Conservation (phyloP, 2,329 filamentous ascomycete species). For the Verticillium zaregamsianum region DNA sequence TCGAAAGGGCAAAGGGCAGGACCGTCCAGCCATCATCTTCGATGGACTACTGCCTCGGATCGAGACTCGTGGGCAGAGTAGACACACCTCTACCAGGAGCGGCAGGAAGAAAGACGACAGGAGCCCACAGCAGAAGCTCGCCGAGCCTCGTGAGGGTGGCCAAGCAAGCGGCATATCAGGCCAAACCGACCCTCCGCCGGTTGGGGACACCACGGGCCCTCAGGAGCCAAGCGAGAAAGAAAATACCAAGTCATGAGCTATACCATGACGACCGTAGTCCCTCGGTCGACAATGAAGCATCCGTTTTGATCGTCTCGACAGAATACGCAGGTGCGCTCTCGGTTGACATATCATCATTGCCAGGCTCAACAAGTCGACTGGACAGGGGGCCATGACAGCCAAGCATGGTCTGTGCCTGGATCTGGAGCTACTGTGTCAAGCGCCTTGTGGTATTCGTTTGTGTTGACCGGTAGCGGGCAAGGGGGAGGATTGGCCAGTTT, state of each 20-base stretch:
- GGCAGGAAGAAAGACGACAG: conserved; percentile 7
- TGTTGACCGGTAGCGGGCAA: neutral
- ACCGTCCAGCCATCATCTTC: conserved; percentile 9
- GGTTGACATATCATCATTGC: neutral
- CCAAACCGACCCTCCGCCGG: neutral
- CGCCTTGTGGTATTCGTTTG: neutral
- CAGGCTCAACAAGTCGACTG: neutral
- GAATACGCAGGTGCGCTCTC: neutral
- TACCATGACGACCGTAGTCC: too few relatives aligned
- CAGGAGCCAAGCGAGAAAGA: neutral
- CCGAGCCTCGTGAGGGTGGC: neutral
- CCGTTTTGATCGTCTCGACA: neutral
- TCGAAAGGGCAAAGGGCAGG: conserved; percentile 7
- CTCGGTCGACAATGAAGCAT: neutral
- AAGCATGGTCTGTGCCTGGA: neutral
- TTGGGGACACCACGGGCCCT: neutral
- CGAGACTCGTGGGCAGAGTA: conserved; percentile 18
- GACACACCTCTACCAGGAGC: conserved; percentile 9
- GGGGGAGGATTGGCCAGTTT: neutral
- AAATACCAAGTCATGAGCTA: neutral
- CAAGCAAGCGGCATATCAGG: neutral
- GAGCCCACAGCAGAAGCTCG: neutral
- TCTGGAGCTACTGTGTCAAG: neutral
- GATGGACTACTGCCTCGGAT: conserved; percentile 18
- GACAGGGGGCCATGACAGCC: neutral